Evolutionary conservation across 2,329 filamentous ascomycete species (phyloP).

Genomic region (Madurella mycetomatis): DNA sequence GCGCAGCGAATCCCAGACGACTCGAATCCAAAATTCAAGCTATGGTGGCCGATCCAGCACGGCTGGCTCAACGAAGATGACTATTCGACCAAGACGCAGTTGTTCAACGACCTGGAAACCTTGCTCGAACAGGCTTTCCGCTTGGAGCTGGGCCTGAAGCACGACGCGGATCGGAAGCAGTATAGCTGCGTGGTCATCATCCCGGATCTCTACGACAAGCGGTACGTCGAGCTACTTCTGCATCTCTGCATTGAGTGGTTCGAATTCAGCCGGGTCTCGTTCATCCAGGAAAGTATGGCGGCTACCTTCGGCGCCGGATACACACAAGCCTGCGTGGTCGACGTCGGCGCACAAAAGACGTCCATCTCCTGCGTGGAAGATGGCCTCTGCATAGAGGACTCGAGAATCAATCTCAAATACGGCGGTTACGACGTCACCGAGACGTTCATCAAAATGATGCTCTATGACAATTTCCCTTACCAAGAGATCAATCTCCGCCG

Average conservation of each 20-base stretch:
- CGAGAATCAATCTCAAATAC: slow-evolving; percentile 89
- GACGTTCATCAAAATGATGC: slow-evolving; percentile 95
- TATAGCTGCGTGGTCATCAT: slow-evolving; percentile 98
- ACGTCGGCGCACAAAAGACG: slow-evolving; percentile 95
- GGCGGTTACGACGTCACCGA: slow-evolving; percentile 91
- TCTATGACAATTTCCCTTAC: slow-evolving; percentile 94
- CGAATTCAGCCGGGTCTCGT: slow-evolving; percentile 81
- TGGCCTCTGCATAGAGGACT: slow-evolving; percentile 90
- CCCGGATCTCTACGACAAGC: slow-evolving; percentile 93
- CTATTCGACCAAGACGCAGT: slow-evolving; percentile 71
- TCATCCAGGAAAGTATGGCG: slow-evolving; percentile 93
- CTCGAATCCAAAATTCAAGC: slow-evolving; percentile 81
- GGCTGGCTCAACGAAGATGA: slow-evolving; percentile 90
- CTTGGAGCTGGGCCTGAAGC: slow-evolving; percentile 73
- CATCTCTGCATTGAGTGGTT: slow-evolving; percentile 86
- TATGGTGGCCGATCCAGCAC: slow-evolving; percentile 85
- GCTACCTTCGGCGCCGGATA: slow-evolving; percentile 94
- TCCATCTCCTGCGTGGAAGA: slow-evolving; percentile 97
- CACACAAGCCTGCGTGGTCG: slow-evolving; percentile 89
- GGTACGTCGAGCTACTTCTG: slow-evolving; percentile 79
- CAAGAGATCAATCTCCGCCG: slow-evolving; percentile 86
- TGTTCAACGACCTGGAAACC: slow-evolving; percentile 82
- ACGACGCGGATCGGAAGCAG: slow-evolving; percentile 76
- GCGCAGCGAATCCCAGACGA: slow-evolving; percentile 85
- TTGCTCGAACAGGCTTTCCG: slow-evolving; percentile 83